Conservation (phyloP, 1,139 yeast species). For the Meyerozyma elateridarum region DNA sequence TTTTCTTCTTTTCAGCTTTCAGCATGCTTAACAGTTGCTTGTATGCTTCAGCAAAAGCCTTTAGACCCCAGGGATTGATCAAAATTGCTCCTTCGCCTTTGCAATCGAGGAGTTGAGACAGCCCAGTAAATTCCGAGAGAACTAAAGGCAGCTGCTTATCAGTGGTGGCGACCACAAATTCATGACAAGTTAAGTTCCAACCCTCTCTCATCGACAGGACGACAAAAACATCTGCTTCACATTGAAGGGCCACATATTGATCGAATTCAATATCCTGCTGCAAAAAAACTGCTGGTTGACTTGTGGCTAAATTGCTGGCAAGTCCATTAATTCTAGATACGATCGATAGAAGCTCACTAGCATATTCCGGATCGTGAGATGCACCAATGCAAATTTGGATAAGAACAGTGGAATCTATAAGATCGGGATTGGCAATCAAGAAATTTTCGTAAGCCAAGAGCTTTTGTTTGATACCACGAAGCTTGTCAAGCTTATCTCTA, state of each 20-base stretch:
- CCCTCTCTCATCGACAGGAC: conserved; percentile 95
- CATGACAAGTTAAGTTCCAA: conserved; percentile 93
- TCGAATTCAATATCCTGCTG: conserved; percentile 86
- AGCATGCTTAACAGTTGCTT: conserved; percentile 61
- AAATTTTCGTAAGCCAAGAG: conserved; percentile 82
- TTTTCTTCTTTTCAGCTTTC: conserved; percentile 46
- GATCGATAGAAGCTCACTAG: conserved; percentile 67
- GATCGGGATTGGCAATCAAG: conserved; percentile 65
- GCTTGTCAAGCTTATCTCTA: conserved; percentile 81
- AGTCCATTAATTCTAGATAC: conserved; percentile 82
- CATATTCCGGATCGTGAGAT: conserved; percentile 53
- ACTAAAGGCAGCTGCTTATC: conserved; percentile 76
- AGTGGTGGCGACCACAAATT: conserved; percentile 74
- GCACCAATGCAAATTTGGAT: conserved; percentile 76
- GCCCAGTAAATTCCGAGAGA: conserved; percentile 90
- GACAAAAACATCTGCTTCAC: conserved; percentile 83
- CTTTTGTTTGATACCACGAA: conserved; percentile 87
- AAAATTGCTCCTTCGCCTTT: conserved; percentile 62
- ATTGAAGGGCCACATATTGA: conserved; percentile 80
- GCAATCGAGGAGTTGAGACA: conserved; percentile 64
- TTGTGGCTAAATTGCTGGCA: conserved; percentile 65
- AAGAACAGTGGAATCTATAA: conserved; percentile 63
- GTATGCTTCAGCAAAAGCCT: conserved; percentile 59
- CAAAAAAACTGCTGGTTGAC: conserved; percentile 80
- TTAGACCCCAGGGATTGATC: conserved; percentile 88